These are phyloP conservation scores for Ganoderma meredithae DNA, from an alignment of 1,284 basidiomycete genomes.

Conservation along the genomic window DNA sequence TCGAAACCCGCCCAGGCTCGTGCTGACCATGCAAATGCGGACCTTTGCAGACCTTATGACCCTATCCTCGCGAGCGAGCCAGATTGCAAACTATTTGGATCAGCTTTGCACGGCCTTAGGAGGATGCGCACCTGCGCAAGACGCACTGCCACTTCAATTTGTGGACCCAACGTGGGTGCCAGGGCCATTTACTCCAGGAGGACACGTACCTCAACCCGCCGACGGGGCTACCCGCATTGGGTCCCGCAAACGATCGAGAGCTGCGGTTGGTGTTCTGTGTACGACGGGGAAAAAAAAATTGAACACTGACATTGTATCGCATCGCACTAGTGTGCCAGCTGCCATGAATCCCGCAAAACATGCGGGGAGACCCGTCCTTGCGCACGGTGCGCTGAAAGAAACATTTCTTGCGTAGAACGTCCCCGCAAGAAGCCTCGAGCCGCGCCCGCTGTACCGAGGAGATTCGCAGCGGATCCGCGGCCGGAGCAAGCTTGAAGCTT, in stretches of 20 bases:
- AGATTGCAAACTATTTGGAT: no score
- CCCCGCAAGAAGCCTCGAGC: background rate
- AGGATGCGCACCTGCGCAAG: no score
- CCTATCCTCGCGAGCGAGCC: no score
- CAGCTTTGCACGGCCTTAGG: no score
- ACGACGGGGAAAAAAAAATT: no score
- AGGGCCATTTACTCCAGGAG: no score
- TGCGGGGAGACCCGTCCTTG: constrained; percentile 8
- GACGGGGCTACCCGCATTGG: background rate
- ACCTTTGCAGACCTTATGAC: no score
- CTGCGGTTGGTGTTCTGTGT: background rate
- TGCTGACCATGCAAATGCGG: no score
- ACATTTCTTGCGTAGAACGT: background rate
- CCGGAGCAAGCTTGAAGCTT: background rate
- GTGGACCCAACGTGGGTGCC: background rate
- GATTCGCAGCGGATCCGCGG: background rate
- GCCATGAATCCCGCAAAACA: constrained; percentile 7
- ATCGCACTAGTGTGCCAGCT: constrained; percentile 3
- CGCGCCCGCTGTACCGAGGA: background rate
- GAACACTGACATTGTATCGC: background rate
- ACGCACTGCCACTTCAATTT: background rate
- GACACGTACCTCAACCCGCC: background rate
- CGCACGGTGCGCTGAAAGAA: background rate
- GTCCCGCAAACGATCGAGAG: background rate
- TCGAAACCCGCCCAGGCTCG: no score